Base-by-base conservation (phyloP, 768 basidiomycete genomes). In the Serendipita vermifera region DNA sequence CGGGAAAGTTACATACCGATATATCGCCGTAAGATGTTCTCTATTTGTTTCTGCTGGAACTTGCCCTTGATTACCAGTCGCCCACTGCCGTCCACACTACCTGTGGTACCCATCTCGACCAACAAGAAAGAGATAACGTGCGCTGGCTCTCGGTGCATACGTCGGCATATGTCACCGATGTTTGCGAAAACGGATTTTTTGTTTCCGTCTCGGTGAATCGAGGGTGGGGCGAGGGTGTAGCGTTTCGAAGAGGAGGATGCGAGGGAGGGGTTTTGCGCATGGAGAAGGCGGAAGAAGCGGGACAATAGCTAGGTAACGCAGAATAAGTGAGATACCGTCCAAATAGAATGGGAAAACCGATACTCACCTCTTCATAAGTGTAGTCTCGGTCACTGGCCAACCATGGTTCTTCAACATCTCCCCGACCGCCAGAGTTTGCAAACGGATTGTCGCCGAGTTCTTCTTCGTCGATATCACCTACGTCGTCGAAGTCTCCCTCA, bases 111-210 rank as follows among this genome's bases (percentile, higher is more conserved):
- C 83, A 98, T 82, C 73, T 99, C 96, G 55, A 96, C 82, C 67
- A 97, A 98, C 60, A 98, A 73, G 75, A 88, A 99, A 69, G 87
- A 83, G 60, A 97, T 98, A 64, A 97, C 91, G 64, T 99, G 96
- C 70, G 97, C 94, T 17, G 96, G 92, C 73, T 89, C 76, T 68
- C 94, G 79, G 73, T 96, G 94, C 94, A 99, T 98, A 66, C 88
- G 83, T 71, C 85, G 91, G 79, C 94, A 98, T 61, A 99, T 99
- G 66, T 99, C 94, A 59, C 83, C 82, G 57, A 99, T 78, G 70
- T 99, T 99, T 62, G 92, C 87, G 62, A 99, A 99, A 61, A 97
- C 87, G 39, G 90, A 83, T 72, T 92, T 93, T 72, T 97, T 97
- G 74, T 92, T 93, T n/a, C 75, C 96, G 77, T 99, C 96, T 64